phyloP scores from a whole-genome alignment of 805 yeast genomes.

The Priceomyces fermenticarens region DNA sequence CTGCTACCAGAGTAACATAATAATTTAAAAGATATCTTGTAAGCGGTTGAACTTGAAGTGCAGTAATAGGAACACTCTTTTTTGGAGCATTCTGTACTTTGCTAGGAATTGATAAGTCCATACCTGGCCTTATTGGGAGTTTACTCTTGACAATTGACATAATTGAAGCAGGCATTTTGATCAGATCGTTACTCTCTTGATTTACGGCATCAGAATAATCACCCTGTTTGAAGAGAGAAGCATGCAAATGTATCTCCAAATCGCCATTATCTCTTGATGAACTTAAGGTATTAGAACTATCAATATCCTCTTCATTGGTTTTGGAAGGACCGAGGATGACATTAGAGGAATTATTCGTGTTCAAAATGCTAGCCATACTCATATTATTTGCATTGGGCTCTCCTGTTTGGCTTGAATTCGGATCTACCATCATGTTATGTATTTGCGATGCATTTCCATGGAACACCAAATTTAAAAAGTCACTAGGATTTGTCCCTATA shows the following conservation, averaged over 20 bases:
- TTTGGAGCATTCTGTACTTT: slow-evolving; percentile 14
- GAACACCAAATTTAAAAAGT: slow-evolving; percentile 51
- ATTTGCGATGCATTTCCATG: slow-evolving; percentile 36
- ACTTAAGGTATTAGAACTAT: slow-evolving; percentile 36
- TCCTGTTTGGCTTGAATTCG: slow-evolving; percentile 5
- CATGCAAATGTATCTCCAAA: slow-evolving; percentile 43
- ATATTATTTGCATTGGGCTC: slow-evolving; percentile 8
- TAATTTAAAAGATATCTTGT: slow-evolving; percentile 70
- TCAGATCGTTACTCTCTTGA: slow-evolving; percentile 27
- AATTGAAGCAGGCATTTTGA: slow-evolving; percentile 52
- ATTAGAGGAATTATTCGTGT: slow-evolving; percentile 10
- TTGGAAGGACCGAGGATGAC: slow-evolving; percentile 29
- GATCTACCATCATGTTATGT: slow-evolving; percentile 4
- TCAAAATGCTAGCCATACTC: slow-evolving; percentile 15
- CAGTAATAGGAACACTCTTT: slow-evolving; percentile 52
- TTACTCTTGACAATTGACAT: slow-evolving; percentile 47
- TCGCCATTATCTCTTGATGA: slow-evolving; percentile 35
- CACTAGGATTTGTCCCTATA: slow-evolving; percentile 33
- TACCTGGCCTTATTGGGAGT: slow-evolving; percentile 40
- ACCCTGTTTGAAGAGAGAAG: slow-evolving; percentile 26
- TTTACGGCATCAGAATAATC: slow-evolving; percentile 33
- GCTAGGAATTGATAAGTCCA: slow-evolving; percentile 33
- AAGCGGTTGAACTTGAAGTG: slow-evolving; percentile 63
- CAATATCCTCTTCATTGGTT: slow-evolving; percentile 36
- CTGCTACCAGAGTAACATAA: slow-evolving; percentile 74